These are phyloP conservation scores for Entomortierella lignicola DNA, from an alignment of 192 early-diverging fungal species.

Conservation along the genomic window DNA sequence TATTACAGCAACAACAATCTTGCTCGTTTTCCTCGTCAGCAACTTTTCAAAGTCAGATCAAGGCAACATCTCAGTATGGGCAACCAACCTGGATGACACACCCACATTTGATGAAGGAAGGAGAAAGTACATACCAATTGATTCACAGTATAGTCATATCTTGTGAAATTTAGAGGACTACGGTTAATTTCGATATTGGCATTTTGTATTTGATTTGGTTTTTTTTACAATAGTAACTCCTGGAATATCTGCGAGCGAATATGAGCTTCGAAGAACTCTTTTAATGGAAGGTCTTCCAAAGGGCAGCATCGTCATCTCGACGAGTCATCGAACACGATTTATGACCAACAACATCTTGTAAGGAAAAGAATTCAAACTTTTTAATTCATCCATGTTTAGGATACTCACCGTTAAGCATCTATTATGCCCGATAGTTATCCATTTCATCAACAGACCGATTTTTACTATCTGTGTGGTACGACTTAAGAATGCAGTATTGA, in stretches of 20 bases:
- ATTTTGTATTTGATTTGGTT: no score
- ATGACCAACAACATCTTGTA: constrained; percentile 92
- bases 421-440: constrained; percentile 68
- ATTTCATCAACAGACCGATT: constrained; percentile 94
- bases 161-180: no score
- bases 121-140: constrained; percentile 65
- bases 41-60: background rate
- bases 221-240: constrained; percentile 87
- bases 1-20: background rate
- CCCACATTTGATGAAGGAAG: constrained; percentile 80
- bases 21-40: constrained; percentile 17
- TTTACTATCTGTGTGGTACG: constrained; percentile 81
- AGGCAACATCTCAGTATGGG: constrained; percentile 60
- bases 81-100: constrained; percentile 88
- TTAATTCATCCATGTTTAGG: background rate
- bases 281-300: constrained; percentile 74
- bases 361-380: constrained; percentile 6
- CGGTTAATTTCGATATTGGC: no score
- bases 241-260: constrained; percentile 82
- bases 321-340: constrained; percentile 83
- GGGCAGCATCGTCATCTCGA: constrained; percentile 73
- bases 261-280: constrained; percentile 73
- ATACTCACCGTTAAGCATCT: background rate
- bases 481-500: background rate
- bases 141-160: background rate